These are phyloP conservation scores for Metschnikowia gelsemii DNA, from an alignment of 805 yeast genomes.

Conservation along the genomic window DNA sequence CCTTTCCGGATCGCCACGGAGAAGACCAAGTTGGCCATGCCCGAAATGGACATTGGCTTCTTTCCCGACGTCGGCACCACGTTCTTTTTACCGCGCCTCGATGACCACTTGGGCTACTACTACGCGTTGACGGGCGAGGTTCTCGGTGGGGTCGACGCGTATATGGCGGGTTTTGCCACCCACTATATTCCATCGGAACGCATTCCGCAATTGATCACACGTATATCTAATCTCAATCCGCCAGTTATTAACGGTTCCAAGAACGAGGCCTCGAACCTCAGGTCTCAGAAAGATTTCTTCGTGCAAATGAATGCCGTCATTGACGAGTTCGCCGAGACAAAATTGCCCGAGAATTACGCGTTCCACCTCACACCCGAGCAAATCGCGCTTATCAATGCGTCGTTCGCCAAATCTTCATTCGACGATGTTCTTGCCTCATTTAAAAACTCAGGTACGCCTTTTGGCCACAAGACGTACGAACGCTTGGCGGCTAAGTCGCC, in stretches of 20 bases:
- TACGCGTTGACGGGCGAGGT: constrained; percentile 84
- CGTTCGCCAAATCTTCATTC: constrained; percentile 55
- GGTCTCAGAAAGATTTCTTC: constrained; percentile 41
- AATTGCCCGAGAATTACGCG: constrained; percentile 60
- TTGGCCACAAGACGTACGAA: constrained; percentile 58
- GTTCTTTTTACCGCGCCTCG: constrained; percentile 80
- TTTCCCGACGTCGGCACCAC: constrained; percentile 96
- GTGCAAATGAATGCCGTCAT: constrained; percentile 67
- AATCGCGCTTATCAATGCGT: constrained; percentile 61
- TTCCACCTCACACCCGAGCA: constrained; percentile 58
- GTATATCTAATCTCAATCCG: constrained; percentile 62
- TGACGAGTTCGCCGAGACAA: constrained; percentile 69
- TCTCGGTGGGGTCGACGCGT: constrained; percentile 75
- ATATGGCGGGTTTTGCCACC: constrained; percentile 82
- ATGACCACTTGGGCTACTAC: constrained; percentile 81
- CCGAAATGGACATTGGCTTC: constrained; percentile 95
- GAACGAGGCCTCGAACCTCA: constrained; percentile 21
- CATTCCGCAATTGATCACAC: constrained; percentile 57
- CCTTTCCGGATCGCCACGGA: constrained; percentile 95
- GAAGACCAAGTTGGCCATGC: constrained; percentile 91
- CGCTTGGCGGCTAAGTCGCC: constrained; percentile 69
- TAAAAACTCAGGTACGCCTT: constrained; percentile 54
- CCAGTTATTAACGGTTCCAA: constrained; percentile 33
- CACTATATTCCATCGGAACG: constrained; percentile 77
- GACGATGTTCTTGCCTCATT: constrained; percentile 59